Evolutionary conservation across 495 filamentous ascomycete species (phyloP), one percentile per base, ranked within the genome.

Genomic region (Hypoxylon subgilvum): DNA sequence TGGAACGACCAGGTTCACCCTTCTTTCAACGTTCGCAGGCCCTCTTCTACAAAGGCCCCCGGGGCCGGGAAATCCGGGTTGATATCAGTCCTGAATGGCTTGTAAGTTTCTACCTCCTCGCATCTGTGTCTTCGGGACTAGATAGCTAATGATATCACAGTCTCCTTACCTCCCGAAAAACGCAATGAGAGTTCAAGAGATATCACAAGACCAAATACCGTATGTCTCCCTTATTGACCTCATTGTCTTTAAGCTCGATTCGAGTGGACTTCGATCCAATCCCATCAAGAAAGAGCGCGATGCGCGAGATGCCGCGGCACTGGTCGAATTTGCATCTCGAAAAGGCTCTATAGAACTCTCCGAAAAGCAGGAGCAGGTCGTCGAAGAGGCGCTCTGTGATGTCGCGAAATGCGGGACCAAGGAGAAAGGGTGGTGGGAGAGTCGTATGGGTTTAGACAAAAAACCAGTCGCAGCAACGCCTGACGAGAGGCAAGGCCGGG

Each of bases 361-460:
- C 8, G 30, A 36, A 32, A 62, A 56, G 28, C 64, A 67, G 41
- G 59, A 67, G 25, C 54, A 60, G 12, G 50, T 67, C 1, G 59
- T 62, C 12, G 59, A 63, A 17, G 64, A 67, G 31, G 64, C 64
- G 27, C 53, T 67, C 14, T 63, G 64, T 42, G 64, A 67, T 22
- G 50, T 67, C 9, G 43, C 25, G 6, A 58, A 41, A 12, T 67
- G 64, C 28, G 64, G 64, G 1, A 28, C 50, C 2, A 58, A 56
- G 17, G 64, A 67, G 8, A 67, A 59, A 23, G 32, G n/a, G 10
- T 67, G 64, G 64, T 67, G 64, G 64, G 59, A 67, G 47, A 31
- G 32, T 3, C 40, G 41, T 1, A 62, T 67, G 49, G 59, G 61
- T 2, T 31, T 58, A 7, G n/a, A 12, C 9, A 34, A 34, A 12